A percentile compares a stretch with the other conserved stretches of the same genome.
Evolutionary conservation across 768 basidiomycete genomes (phyloP).

Genomic region (Panaeolus papilionaceus): DNA sequence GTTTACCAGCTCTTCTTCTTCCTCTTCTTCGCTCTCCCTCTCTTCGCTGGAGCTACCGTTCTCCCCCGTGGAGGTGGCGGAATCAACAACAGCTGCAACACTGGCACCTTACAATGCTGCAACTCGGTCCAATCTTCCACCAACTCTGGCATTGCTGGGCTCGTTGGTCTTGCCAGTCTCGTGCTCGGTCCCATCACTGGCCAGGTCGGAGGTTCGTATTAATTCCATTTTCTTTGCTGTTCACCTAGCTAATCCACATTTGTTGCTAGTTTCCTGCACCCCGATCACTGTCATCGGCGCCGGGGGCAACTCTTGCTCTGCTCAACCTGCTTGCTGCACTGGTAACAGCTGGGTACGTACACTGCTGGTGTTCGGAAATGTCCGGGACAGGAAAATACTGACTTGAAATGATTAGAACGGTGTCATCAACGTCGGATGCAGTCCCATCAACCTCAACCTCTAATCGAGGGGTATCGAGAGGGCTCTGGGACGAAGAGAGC

Average conservation of each 20-base stretch:
- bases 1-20: conserved; percentile 25
- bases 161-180: not conserved
- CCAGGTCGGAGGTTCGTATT: conserved; percentile 27
- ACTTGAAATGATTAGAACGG: conserved; percentile 32
- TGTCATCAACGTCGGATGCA: conserved; percentile 43
- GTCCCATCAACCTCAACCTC: conserved; percentile 29
- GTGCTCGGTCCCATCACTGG: conserved; percentile 21
- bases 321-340: conserved; percentile 30
- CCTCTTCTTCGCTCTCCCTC: conserved; percentile 28
- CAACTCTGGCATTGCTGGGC: not conserved
- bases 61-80: conserved; percentile 19
- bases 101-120: conserved; percentile 20
- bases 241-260: not conserved
- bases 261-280: conserved; percentile 24
- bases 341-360: no score
- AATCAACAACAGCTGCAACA: conserved; percentile 26
- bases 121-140: not conserved
- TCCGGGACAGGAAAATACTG: no score
- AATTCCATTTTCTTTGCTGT: not conserved
- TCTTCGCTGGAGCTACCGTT: conserved; percentile 28
- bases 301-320: conserved; percentile 27
- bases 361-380: no score
- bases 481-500: not conserved
- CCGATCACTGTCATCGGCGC: conserved; percentile 25
- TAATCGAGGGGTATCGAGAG: not conserved